A percentile compares a stretch with the other conserved stretches of the same genome.
Conservation (phyloP, 768 basidiomycete genomes). For the Botryobasidium botryosum region DNA sequence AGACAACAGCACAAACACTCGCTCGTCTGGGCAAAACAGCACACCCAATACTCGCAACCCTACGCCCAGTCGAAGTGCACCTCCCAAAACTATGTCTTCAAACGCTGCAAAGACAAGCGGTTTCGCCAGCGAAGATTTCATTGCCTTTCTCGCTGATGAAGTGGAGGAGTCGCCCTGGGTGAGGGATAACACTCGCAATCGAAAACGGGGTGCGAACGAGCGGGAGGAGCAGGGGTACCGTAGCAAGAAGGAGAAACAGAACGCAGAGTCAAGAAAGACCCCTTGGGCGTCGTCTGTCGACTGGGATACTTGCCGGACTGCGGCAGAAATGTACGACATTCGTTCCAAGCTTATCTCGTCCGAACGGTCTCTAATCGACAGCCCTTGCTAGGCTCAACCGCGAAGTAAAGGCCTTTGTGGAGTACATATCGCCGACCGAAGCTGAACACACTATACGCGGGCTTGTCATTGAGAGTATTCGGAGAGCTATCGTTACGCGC, state of each 20-base stretch:
- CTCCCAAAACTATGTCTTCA: not conserved
- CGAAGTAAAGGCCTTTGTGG: slow-evolving; percentile 72
- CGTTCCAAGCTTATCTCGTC: not conserved
- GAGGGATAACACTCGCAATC: slow-evolving; percentile 13
- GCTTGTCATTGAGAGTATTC: slow-evolving; percentile 52
- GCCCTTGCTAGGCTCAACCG: slow-evolving; percentile 45
- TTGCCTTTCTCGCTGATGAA: slow-evolving; percentile 17
- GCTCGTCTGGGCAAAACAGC: too few species aligned
- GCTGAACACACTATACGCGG: slow-evolving; percentile 74
- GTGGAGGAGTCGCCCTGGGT: slow-evolving; percentile 13
- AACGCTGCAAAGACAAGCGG: not conserved
- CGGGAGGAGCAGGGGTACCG: slow-evolving; percentile 34
- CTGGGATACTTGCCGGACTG: slow-evolving; percentile 57
- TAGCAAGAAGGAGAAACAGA: slow-evolving; percentile 35
- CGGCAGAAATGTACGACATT: slow-evolving; percentile 56
- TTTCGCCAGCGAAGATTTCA: slow-evolving; percentile 16
- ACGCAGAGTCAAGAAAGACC: slow-evolving; percentile 35
- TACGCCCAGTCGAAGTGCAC: not conserved
- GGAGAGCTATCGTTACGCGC: slow-evolving; percentile 37
- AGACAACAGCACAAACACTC: too few species aligned
- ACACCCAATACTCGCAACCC: not conserved
- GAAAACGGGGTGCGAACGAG: slow-evolving; percentile 33
- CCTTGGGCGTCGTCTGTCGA: slow-evolving; percentile 61
- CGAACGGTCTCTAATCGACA: not conserved
- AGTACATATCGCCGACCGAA: slow-evolving; percentile 75